phyloP scores from a whole-genome alignment of 768 basidiomycete genomes.

The Rhodosporidiobolus odoratus region DNA sequence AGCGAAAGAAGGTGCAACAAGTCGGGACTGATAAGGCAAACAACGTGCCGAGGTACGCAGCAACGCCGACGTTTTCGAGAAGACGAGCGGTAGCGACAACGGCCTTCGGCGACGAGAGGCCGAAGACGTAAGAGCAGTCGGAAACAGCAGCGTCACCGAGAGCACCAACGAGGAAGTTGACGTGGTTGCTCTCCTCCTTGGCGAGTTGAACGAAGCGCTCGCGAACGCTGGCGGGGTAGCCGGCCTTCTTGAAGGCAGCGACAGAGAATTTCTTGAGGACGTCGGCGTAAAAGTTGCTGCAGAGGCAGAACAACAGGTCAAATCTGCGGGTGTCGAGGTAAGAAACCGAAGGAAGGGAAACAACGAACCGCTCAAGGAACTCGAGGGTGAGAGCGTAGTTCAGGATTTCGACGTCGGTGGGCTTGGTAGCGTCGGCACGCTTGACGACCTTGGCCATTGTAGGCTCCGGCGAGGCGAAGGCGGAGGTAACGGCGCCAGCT shows the following conservation, averaged over 20 bases:
- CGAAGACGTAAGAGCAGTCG: conserved; percentile 17
- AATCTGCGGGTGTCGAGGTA: no score
- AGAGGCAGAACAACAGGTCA: neutral
- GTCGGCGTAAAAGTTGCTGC: conserved; percentile 14
- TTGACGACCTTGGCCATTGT: conserved; percentile 9
- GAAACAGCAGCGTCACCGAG: conserved; percentile 8
- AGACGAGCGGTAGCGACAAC: conserved; percentile 21
- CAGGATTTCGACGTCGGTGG: conserved; percentile 30
- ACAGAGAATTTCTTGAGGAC: conserved; percentile 22
- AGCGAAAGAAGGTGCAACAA: neutral
- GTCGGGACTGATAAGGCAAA: neutral
- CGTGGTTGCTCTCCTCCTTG: conserved; percentile 26
- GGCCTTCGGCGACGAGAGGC: conserved; percentile 10
- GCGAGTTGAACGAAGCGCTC: neutral
- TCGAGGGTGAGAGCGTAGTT: conserved; percentile 33
- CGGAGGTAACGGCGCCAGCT: conserved; percentile 10
- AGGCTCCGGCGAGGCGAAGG: conserved; percentile 1
- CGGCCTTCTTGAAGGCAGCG: conserved; percentile 25
- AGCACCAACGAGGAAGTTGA: conserved; percentile 15
- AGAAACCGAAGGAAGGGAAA: neutral
- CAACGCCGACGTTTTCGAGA: conserved; percentile 25
- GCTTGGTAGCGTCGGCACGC: conserved; percentile 10
- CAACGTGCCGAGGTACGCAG: conserved; percentile 6
- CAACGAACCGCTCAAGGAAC: conserved; percentile 12
- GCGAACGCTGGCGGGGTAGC: conserved; percentile 5